Evolutionary conservation across 2,329 filamentous ascomycete species (phyloP).

Genomic region (Fusarium falciforme): DNA sequence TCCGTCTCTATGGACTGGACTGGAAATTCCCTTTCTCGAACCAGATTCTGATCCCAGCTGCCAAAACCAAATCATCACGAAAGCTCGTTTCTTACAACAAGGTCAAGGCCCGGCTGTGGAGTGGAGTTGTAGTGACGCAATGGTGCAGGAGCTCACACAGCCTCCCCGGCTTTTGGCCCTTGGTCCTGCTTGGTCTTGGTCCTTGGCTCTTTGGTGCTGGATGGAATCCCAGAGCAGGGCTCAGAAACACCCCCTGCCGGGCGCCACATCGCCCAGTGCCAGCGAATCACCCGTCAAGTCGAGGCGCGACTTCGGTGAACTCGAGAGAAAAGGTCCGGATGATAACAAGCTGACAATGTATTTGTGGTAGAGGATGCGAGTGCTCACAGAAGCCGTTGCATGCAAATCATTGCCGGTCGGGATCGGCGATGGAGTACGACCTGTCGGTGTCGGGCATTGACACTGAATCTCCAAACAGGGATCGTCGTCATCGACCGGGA

Average conservation of each 20-base stretch:
- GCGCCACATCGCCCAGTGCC: constrained; percentile 23
- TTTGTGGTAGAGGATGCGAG: background rate
- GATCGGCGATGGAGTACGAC: constrained; percentile 27
- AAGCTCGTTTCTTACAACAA: constrained; percentile 30
- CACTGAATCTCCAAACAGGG: constrained; percentile 33
- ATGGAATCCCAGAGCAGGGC: constrained; percentile 34
- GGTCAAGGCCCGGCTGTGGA: constrained; percentile 28
- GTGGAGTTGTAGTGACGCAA: constrained; percentile 44
- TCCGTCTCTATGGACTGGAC: background rate
- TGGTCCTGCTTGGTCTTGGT: constrained; percentile 10
- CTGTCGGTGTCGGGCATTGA: constrained; percentile 35
- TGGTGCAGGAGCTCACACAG: constrained; percentile 41
- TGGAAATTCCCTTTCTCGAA: constrained; percentile 15
- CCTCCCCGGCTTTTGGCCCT: constrained; percentile 30
- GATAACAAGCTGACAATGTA: background rate
- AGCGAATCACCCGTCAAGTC: constrained; percentile 27
- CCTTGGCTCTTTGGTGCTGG: constrained; percentile 9
- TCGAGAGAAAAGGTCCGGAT: constrained; percentile 13
- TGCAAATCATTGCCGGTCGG: constrained; percentile 17
- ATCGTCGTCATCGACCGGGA: constrained; percentile 26
- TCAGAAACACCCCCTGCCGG: constrained; percentile 21
- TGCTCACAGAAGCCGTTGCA: constrained; percentile 17
- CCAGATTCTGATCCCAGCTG: constrained; percentile 8
- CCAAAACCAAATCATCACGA: constrained; percentile 3
- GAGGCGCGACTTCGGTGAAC: constrained; percentile 16